These are phyloP conservation scores for Penicillium arizonense DNA, from an alignment of 495 filamentous ascomycete species.

Conservation along the genomic window DNA sequence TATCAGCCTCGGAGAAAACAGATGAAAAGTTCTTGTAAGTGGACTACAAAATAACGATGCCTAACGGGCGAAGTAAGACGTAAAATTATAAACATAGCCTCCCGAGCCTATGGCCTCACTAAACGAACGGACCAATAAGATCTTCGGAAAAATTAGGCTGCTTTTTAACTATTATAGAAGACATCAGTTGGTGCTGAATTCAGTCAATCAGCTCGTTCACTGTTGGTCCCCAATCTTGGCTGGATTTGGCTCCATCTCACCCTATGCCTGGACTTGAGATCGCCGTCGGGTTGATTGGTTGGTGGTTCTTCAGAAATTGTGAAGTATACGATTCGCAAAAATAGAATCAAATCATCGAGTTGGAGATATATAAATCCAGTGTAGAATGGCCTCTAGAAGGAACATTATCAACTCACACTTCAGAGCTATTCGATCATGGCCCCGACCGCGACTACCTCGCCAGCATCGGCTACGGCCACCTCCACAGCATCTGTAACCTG, in stretches of 20 bases:
- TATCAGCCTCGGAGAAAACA: no score
- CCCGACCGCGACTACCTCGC: not conserved
- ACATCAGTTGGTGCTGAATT: not conserved
- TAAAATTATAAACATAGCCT: not conserved
- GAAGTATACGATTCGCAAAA: not conserved
- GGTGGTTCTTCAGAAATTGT: not conserved
- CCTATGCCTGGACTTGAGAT: no score
- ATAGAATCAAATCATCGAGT: not conserved
- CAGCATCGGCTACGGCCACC: not conserved
- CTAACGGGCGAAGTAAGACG: no score
- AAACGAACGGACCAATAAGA: not conserved
- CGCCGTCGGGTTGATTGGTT: not conserved
- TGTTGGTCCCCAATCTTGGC: not conserved
- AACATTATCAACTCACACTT: no score
- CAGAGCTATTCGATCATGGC: not conserved
- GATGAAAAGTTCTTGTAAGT: not conserved
- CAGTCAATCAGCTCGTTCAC: not conserved
- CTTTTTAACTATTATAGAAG: not conserved
- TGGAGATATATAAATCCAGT: no score
- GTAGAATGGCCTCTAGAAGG: no score
- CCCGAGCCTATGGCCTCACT: not conserved
- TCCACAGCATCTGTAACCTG: slow-evolving; percentile 17
- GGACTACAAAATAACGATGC: not conserved
- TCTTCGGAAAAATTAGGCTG: not conserved
- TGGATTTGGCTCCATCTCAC: not conserved